Base-by-base conservation (phyloP, 805 yeast species). In the Ogataea populi-albae region DNA sequence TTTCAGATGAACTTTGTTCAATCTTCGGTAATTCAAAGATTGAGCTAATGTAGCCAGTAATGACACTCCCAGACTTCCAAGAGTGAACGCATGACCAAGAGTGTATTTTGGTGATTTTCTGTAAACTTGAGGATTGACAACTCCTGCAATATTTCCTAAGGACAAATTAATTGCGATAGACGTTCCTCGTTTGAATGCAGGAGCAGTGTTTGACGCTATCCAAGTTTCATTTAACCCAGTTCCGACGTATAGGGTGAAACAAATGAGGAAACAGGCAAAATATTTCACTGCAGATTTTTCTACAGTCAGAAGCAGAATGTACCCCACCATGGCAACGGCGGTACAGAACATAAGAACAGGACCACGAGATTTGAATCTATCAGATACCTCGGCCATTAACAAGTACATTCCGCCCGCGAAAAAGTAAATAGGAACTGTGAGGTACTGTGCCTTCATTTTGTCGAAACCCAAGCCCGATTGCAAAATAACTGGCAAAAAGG, bases 121-220 rank as follows among this genome's bases (percentile, higher is more conserved):
- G 50, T 68, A 70, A 17, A 69, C 62, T 45, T 68, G 73, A 18
- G 68, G 67, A 23, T 66, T 64, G 41, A 69, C 54, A 4, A 64
- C 68, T 34, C 77, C 77, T 5, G 74, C 61, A 19, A 64, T 39
- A 42, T 71, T 71, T 7, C 75, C 75, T 12, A 69, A 39, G 2
- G 69, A 57, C 45, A 66, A 73, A 34, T 71, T 66, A 23, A 57
- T 35, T 7, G 69, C 73, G 31, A 69, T 48, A 4, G 69, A 62
- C 3, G 71, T 58, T 6, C 69, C 66, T 48, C 73, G 59, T 37
- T 64, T 64, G 52, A 61, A 68, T 36, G 57, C 60, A 6, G 69
- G 69, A 3, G 71, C 66, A 23, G 60, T 54, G 38, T 70, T 71
- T 23, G 57, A 57, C 17, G 63, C 62, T 11, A 65, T 42, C 77